Evolutionary conservation across 192 early-diverging fungal species (phyloP).

Genomic region (Geosiphon pyriformis): DNA sequence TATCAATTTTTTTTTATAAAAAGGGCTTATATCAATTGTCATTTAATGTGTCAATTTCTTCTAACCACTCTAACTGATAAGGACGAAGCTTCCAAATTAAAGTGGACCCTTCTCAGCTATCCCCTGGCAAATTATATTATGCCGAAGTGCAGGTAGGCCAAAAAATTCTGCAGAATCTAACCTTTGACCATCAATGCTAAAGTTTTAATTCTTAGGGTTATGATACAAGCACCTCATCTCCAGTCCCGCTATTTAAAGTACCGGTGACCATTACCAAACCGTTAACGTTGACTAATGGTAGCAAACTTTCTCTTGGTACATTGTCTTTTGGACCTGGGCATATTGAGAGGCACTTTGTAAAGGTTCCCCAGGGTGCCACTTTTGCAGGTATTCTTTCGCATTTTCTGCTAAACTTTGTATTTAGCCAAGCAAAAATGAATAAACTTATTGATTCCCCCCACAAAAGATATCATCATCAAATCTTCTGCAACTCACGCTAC

Average conservation of each 20-base stretch:
- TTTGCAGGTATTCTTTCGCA: conserved; percentile 46
- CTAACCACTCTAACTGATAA: not conserved
- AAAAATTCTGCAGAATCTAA: not conserved
- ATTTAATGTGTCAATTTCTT: not conserved
- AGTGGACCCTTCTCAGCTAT: conserved; percentile 78
- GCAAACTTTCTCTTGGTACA: conserved; percentile 46
- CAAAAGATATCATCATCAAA: conserved; percentile 32
- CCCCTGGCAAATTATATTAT: conserved; percentile 70
- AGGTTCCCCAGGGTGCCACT: conserved; percentile 80
- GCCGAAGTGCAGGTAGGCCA: conserved; percentile 52
- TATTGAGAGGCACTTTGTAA: conserved; percentile 75
- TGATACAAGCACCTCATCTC: conserved; percentile 65
- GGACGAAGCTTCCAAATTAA: conserved; percentile 58
- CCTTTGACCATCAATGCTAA: not conserved
- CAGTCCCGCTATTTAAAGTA: conserved; percentile 78
- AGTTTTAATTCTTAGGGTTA: conserved; percentile 41
- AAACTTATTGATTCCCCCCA: too few species aligned
- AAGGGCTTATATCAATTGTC: not conserved
- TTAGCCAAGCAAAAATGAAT: too few species aligned
- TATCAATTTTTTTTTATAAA: conserved; percentile 10
- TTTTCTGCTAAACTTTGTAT: too few species aligned
- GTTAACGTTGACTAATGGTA: conserved; percentile 37
- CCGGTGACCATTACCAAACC: conserved; percentile 91
- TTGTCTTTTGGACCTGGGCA: conserved; percentile 69
- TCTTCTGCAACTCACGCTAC: conserved; percentile 34